A percentile compares a stretch with the other conserved stretches of the same genome.
These are phyloP conservation scores for Senna siamea DNA, from an alignment of 306 rosid species.

Conservation along the genomic window DNA sequence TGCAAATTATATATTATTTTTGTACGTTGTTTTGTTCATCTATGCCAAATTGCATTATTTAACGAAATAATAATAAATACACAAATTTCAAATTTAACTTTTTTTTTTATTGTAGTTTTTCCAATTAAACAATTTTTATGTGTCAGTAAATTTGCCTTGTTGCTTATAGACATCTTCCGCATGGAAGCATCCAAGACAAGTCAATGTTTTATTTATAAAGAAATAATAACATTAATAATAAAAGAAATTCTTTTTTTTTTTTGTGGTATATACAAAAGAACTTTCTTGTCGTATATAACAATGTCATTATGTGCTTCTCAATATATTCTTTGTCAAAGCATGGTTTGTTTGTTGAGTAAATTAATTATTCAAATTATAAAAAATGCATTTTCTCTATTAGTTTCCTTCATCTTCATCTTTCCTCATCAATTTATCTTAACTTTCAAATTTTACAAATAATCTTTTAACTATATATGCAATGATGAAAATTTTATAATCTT, in stretches of 20 bases:
- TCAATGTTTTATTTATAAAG: background rate
- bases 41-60: constrained; percentile 18
- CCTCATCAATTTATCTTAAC: too few relatives aligned
- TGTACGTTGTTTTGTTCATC: background rate
- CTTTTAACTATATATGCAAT: too few relatives aligned
- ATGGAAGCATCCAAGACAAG: constrained; percentile 27
- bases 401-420: too few relatives aligned
- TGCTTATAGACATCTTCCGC: constrained; percentile 17
- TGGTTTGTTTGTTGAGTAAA: too few relatives aligned
- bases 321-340: background rate
- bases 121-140: constrained; percentile 11
- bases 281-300: constrained; percentile 12
- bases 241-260: background rate
- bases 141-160: constrained; percentile 23
- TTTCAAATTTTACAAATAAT: too few relatives aligned
- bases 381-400: too few relatives aligned
- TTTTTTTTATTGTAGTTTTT: constrained; percentile 7
- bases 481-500: too few relatives aligned
- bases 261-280: constrained; percentile 10
- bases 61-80: too few relatives aligned
- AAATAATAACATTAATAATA: background rate
- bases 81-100: background rate
- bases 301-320: background rate
- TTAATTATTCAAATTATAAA: too few relatives aligned
- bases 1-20: constrained; percentile 32